Evolutionary conservation across 345 rosid genomes (phyloP), one percentile per base, ranked within the genome.

Genomic region (Salix udensis): DNA sequence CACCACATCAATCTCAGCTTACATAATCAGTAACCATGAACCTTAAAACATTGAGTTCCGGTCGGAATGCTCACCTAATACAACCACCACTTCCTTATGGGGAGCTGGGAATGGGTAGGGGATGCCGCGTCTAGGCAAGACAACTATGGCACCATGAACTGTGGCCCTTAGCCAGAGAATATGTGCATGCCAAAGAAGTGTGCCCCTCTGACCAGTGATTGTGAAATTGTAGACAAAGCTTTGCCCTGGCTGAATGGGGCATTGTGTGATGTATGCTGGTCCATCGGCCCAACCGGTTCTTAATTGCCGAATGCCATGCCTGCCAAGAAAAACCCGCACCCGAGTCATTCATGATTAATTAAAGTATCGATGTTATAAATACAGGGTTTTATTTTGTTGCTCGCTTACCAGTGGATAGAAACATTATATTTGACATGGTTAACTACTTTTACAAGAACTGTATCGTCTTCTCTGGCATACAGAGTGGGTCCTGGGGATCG

Each of bases 261-360:
- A 92, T 50, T 92, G 96, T 23, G 97, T 92, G 67, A 91, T 89
- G 74, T 84, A 91, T 5, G 97, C 92, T 7, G 94, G 95, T 64
- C 97, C 95, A 78, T 92, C 97, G 0, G 94, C 87, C 97, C 97
- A 92, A 12, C 97, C 97, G 4, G 90, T 92, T 42, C 94, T 80
- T 71, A 88, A 64, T 23, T 92, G 97, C 55, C 91, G 82, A 13
- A 92, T 75, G 21, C 97, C 97, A 76, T 92, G 97, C 97, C 97
- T 92, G 76, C 28, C 64, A 23, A 12, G 28, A n/a, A 10, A 9
- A 4, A 58, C 1, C 28, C 1, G 6, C 14, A 58, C 10, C 62
- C 0, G 28, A 58, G 10, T 23, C 64, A 58, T 10, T 58, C 28
- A 23, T 10, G 64, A 4, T 58, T 1, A 10, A 58, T n/a, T 58